Conservation (phyloP, 2,329 filamentous ascomycete species). For the Purpureocillium takamizusanense region DNA sequence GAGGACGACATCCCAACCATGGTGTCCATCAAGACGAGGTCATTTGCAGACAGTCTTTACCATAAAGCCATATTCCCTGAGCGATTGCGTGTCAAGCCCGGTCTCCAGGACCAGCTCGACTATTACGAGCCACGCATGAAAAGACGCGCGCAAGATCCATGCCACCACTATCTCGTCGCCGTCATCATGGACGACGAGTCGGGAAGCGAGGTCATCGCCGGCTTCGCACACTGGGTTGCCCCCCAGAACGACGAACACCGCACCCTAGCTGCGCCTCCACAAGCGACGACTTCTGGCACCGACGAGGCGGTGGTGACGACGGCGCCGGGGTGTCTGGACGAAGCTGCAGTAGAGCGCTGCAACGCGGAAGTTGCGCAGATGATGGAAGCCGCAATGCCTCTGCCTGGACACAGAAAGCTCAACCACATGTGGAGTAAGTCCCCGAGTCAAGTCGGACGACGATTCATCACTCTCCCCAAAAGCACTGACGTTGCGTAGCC, state of each 20-base stretch:
- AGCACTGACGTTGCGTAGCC: constrained; percentile 1
- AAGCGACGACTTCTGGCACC: no score
- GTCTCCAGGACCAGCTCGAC: constrained; percentile 8
- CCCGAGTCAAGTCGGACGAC: background rate
- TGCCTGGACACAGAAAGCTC: constrained; percentile 1
- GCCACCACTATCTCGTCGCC: constrained; percentile 3
- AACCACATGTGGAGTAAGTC: constrained; percentile 9
- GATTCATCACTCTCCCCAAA: background rate
- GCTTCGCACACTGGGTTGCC: constrained; percentile 6
- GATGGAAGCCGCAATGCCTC: constrained; percentile 3
- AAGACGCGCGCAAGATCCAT: constrained; percentile 1
- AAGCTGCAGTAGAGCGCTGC: constrained; percentile 3
- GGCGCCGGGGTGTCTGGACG: background rate
- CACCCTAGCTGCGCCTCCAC: no score
- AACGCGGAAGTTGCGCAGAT: constrained; percentile 6
- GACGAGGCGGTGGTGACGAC: background rate
- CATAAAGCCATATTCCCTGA: constrained; percentile 8
- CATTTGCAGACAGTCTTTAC: constrained; percentile 8
- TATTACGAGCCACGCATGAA: constrained; percentile 6
- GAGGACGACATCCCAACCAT: background rate
- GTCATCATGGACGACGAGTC: background rate
- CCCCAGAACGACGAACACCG: background rate
- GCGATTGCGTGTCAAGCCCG: constrained; percentile 6
- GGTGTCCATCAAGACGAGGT: constrained; percentile 1
- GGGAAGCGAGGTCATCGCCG: constrained; percentile 3